Evolutionary conservation across 768 basidiomycete genomes (phyloP).

Genomic region (Psilocybe cubensis): DNA sequence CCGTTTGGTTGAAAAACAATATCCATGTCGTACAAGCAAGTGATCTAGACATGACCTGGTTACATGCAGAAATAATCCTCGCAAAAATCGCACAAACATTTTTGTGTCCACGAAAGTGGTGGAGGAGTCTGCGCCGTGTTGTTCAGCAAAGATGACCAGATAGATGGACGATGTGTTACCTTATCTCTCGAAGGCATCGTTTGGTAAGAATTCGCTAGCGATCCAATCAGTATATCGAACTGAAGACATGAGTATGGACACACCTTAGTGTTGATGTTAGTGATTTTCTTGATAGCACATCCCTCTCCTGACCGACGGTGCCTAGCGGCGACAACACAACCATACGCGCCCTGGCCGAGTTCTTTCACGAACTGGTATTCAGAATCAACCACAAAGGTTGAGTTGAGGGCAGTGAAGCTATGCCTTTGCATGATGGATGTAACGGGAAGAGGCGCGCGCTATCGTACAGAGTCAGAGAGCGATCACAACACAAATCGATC

Average conservation of each 20-base stretch:
- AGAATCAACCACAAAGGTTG: slow-evolving; percentile 84
- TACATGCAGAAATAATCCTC: slow-evolving; percentile 9
- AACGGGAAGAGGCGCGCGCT: slow-evolving; percentile 14
- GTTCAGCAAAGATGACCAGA: slow-evolving; percentile 7
- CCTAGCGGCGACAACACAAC: slow-evolving; percentile 86
- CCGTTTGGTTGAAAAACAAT: slow-evolving; percentile 91
- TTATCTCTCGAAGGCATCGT: slow-evolving; percentile 93
- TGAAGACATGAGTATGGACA: slow-evolving; percentile 12
- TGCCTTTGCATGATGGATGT: slow-evolving; percentile 64
- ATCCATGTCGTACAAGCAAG: slow-evolving; percentile 97
- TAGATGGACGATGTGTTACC: slow-evolving; percentile 45
- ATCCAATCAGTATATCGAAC: slow-evolving; percentile 5
- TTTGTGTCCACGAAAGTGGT: slow-evolving; percentile 99
- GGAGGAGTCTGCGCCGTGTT: slow-evolving; percentile 66
- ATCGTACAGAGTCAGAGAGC: neutral
- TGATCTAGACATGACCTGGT: slow-evolving; percentile 63
- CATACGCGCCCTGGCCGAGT: slow-evolving; percentile 95
- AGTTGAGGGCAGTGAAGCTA: slow-evolving; percentile 82
- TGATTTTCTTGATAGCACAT: slow-evolving; percentile 96
- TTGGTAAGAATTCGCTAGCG: slow-evolving; percentile 91
- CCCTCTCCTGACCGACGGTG: slow-evolving; percentile 85
- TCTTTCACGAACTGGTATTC: slow-evolving; percentile 97
- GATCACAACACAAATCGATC: slow-evolving; percentile 19
- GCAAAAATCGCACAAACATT: slow-evolving; percentile 61
- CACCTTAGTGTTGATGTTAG: slow-evolving; percentile 90